Conservation (phyloP, 1,284 basidiomycete species). For the Naganishia cerealis region DNA sequence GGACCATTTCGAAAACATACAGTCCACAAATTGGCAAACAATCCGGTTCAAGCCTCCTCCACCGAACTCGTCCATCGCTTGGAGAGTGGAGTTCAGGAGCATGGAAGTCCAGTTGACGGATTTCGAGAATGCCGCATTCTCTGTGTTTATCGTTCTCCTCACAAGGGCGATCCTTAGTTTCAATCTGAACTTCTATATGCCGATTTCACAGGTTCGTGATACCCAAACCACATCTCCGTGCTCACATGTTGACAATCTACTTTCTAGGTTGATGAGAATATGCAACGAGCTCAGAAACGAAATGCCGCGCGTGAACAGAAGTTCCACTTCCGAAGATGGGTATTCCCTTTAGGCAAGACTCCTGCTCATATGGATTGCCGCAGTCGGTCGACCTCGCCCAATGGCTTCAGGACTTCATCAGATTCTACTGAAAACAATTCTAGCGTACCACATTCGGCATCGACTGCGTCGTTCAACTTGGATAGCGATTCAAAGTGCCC, state of each 20-base stretch:
- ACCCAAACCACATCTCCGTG: slow-evolving; percentile 1
- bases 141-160: slow-evolving; percentile 88
- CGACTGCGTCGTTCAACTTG: slow-evolving; percentile 21
- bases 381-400: slow-evolving; percentile 31
- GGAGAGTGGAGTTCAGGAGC: slow-evolving; percentile 96
- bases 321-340: slow-evolving; percentile 87
- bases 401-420: slow-evolving; percentile 11
- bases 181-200: slow-evolving; percentile 92
- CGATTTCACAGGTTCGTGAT: slow-evolving; percentile 80
- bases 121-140: slow-evolving; percentile 97
- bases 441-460: slow-evolving; percentile 20
- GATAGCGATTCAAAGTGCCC: slow-evolving; percentile 28
- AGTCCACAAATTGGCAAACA: slow-evolving; percentile 99
- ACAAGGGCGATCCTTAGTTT: slow-evolving; percentile 89
- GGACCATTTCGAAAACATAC: slow-evolving; percentile 99
- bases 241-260: slow-evolving; percentile 9
- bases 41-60: slow-evolving; percentile 98
- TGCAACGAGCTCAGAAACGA: slow-evolving; percentile 81
- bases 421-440: slow-evolving; percentile 7
- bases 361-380: slow-evolving; percentile 42
- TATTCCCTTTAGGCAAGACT: slow-evolving; percentile 63
- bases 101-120: slow-evolving; percentile 99
- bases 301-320: slow-evolving; percentile 71
- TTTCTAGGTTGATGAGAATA: slow-evolving; percentile 89
- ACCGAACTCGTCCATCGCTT: slow-evolving; percentile 85